A percentile compares a stretch with the other conserved stretches of the same genome.
Conservation (phyloP, 2,329 filamentous ascomycete species). For the Drechslerella dactyloides region DNA sequence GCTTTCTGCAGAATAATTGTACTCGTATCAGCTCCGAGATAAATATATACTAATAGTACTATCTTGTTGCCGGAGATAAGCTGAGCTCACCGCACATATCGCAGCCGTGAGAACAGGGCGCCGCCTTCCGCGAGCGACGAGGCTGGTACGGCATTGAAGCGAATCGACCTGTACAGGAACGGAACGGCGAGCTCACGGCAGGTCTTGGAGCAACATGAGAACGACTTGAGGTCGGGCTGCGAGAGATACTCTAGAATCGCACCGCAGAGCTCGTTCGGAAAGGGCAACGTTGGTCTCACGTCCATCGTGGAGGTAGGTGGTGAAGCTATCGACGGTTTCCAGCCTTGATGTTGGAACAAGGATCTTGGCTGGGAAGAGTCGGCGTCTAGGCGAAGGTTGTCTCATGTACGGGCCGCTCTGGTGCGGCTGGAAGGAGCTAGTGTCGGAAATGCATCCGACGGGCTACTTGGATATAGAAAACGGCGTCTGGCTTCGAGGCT, state of each 20-base stretch:
- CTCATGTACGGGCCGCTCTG: no score
- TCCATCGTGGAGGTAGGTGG: not conserved
- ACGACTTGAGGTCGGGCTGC: not conserved
- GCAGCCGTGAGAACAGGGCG: not conserved
- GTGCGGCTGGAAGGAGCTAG: no score
- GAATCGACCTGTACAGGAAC: not conserved
- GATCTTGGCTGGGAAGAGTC: no score
- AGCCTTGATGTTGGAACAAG: not conserved
- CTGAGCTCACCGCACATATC: not conserved
- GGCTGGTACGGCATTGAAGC: not conserved
- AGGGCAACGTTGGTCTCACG: not conserved
- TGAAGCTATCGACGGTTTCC: no score
- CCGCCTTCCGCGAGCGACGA: not conserved
- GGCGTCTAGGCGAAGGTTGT: no score
- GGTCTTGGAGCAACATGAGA: constrained; percentile 1
- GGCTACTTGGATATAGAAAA: no score
- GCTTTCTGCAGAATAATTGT: no score
- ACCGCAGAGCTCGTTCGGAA: not conserved
- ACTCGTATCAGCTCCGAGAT: no score
- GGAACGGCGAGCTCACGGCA: constrained; percentile 1
- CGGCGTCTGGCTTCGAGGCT: no score
- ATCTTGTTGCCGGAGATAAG: no score
- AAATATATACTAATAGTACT: no score
- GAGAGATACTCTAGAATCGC: not conserved
- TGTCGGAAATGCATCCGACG: no score